Evolutionary conservation across 371 early-diverging fungal species (phyloP), one percentile per base, ranked within the genome.

Genomic region (Chytridium lagenaria): DNA sequence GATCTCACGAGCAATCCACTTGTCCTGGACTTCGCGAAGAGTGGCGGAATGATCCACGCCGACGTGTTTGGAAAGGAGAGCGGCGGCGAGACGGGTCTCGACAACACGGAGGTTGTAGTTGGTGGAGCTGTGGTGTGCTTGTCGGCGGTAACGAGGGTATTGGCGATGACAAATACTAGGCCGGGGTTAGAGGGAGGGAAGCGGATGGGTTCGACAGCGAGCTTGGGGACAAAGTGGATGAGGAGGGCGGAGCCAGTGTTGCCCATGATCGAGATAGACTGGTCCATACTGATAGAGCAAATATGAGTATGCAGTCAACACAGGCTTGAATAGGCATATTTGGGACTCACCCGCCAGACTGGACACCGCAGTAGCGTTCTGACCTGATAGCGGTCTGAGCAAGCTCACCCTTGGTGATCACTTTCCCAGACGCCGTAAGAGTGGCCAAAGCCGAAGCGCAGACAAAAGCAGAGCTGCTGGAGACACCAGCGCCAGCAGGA

Each of bases 41-140:
- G 79, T 80, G 3, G 64, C 59, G 33, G 12, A 38, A 19, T 28
- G 36, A 2, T 68, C 63, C 5, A 57, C 50, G 26, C 38, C 51
- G 28, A 75, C 15, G 63, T 76, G 51, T 64, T 75, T 71, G 40
- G 73, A 64, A 3, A 84, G 72, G 7, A 84, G n/a, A 31, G 80
- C 75, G 0, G 81, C 78, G 23, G 77, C 82, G 19, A 85, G 51
- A 1, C 92, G 90, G 19, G 94, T 94, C 80, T 98, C 98, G n/a
- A 95, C 94, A 0, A 97, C 98, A 50, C 98, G 91, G 26, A 96
- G 85, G 79, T 98, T 98, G 79, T 97, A 98, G 81, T 93, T 87
- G 16, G 86, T 88, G 95, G 95, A 10, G 93, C 96, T 19, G 95
- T 93, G 16, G 90, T 91, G 65, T 90, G 89, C 83, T 98, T 98